Conservation (phyloP, 345 rosid species). For the Citrus cavaleriei region DNA sequence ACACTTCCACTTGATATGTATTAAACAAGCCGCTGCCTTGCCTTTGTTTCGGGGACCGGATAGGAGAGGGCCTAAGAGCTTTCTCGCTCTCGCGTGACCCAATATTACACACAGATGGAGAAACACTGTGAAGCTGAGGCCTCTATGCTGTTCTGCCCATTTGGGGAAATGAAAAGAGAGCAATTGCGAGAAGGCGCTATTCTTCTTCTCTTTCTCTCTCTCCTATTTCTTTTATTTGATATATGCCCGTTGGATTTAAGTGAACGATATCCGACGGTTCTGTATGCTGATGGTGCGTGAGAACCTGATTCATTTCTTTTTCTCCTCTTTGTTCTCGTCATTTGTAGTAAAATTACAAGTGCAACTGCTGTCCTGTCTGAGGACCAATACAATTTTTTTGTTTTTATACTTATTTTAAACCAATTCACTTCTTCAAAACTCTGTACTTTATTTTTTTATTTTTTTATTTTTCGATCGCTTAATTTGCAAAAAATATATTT, state of each 20-base stretch:
- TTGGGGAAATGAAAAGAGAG: slow-evolving; percentile 25
- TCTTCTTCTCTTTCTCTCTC: too few relatives aligned
- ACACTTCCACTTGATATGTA: neutral
- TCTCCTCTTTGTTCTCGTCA: neutral
- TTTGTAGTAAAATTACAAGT: neutral
- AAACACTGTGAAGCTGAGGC: neutral
- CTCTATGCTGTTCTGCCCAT: slow-evolving; percentile 10
- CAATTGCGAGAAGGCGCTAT: slow-evolving; percentile 19
- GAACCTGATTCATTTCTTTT: neutral
- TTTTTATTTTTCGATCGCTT: neutral
- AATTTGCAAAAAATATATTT: neutral
- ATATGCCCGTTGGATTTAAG: slow-evolving; percentile 24
- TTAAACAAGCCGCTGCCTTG: too few relatives aligned
- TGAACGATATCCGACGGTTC: slow-evolving; percentile 14
- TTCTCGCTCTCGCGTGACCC: neutral
- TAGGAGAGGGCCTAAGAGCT: neutral
- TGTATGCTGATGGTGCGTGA: neutral
- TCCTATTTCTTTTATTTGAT: neutral
- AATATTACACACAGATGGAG: neutral
- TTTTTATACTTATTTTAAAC: neutral
- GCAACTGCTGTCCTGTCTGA: neutral
- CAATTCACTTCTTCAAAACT: neutral
- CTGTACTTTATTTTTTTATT: neutral
- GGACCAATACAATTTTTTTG: neutral
- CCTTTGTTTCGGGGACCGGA: too few relatives aligned